Percentiles rank a stretch among this genome's conserved stretches.
Conservation (phyloP, 2,329 filamentous ascomycete species). For the Aspergillus hortae region DNA sequence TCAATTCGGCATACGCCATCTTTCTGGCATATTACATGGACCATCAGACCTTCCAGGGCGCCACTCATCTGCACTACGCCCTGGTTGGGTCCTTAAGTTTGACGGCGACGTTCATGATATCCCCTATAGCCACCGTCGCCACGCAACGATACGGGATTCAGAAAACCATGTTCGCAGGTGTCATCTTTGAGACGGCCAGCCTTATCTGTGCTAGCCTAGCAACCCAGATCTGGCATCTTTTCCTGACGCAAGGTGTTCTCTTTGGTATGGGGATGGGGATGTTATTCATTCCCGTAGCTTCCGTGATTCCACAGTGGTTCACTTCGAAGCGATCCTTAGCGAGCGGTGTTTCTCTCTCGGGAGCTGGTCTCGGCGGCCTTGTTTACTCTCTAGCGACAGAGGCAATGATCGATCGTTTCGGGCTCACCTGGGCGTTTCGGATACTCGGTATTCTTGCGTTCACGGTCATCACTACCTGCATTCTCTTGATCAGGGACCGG, state of each 20-base stretch:
- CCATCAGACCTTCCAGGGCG: slow-evolving; percentile 30
- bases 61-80: slow-evolving; percentile 36
- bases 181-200: slow-evolving; percentile 30
- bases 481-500: slow-evolving; percentile 2
- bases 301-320: slow-evolving; percentile 44
- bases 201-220: slow-evolving; percentile 39
- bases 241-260: slow-evolving; percentile 39
- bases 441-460: slow-evolving; percentile 32
- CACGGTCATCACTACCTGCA: slow-evolving; percentile 38
- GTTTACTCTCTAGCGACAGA: slow-evolving; percentile 33
- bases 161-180: slow-evolving; percentile 28
- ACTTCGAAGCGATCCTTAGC: slow-evolving; percentile 35
- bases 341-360: slow-evolving; percentile 38
- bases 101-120: slow-evolving; percentile 31
- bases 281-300: slow-evolving; percentile 37
- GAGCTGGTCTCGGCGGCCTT: slow-evolving; percentile 40
- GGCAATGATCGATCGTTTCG: slow-evolving; percentile 35
- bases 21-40: slow-evolving; percentile 43
- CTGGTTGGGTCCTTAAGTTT: slow-evolving; percentile 37
- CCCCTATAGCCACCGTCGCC: slow-evolving; percentile 14
- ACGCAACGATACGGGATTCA: slow-evolving; percentile 22
- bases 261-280: slow-evolving; percentile 41
- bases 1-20: slow-evolving; percentile 36
- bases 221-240: slow-evolving; percentile 37
- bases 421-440: slow-evolving; percentile 41